Conservation (phyloP, 768 basidiomycete genomes). For the Ephemerocybe angulata region DNA sequence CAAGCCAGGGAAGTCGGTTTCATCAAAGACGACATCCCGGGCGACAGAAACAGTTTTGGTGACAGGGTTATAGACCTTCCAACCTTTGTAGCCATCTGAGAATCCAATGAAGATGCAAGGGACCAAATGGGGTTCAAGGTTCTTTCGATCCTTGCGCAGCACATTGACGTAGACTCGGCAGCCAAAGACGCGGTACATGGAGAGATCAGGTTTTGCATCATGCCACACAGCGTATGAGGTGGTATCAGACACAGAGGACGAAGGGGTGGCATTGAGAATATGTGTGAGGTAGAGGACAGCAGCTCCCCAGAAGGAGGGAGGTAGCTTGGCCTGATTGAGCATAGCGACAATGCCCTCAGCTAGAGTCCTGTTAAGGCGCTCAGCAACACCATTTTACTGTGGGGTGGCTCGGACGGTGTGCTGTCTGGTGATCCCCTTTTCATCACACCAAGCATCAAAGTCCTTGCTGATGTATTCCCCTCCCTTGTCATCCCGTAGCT, state of each 20-base stretch:
- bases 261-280: not conserved
- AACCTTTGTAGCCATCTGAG: not conserved
- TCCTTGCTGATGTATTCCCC: slow-evolving; percentile 29
- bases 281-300: not conserved
- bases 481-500: slow-evolving; percentile 29
- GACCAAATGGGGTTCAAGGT: not conserved
- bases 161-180: not conserved
- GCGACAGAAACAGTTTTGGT: not conserved
- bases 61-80: not conserved
- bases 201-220: not conserved
- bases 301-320: not conserved
- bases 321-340: not conserved
- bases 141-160: not conserved
- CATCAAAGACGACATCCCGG: not conserved
- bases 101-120: not conserved
- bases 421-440: slow-evolving; percentile 21
- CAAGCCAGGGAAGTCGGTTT: not conserved
- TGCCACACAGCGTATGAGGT: not conserved
- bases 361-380: not conserved
- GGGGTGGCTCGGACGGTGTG: slow-evolving; percentile 13
- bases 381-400: not conserved
- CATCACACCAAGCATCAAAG: slow-evolving; percentile 19
- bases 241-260: not conserved
- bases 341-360: not conserved
- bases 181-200: not conserved